Evolutionary conservation across 225 moss, liverwort and hornwort genomes (phyloP).

Genomic region (Polytrichum formosum): DNA sequence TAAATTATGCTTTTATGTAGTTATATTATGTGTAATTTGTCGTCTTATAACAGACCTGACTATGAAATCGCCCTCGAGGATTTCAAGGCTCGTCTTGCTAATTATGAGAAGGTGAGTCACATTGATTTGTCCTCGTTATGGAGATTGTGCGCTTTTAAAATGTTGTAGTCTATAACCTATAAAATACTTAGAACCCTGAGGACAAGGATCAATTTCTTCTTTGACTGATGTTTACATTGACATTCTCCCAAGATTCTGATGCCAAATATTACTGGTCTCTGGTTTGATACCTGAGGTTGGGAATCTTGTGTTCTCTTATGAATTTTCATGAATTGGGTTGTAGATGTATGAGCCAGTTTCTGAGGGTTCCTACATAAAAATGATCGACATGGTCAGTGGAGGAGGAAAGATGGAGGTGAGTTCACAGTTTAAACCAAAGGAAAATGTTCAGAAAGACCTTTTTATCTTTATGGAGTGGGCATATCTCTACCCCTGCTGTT

Average conservation of each 20-base stretch:
- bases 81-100: constrained; percentile 81
- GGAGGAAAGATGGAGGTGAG: constrained; percentile 89
- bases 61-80: constrained; percentile 80
- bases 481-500: too few relatives aligned
- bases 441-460: too few relatives aligned
- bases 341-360: constrained; percentile 98
- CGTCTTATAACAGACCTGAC: constrained; percentile 58
- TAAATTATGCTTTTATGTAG: too few relatives aligned
- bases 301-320: too few relatives aligned
- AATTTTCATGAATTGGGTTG: constrained; percentile 11
- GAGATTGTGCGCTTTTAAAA: neutral
- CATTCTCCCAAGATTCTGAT: too few relatives aligned
- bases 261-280: too few relatives aligned
- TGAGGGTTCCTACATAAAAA: constrained; percentile 97
- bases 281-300: too few relatives aligned
- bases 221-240: too few relatives aligned
- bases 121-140: constrained; percentile 3
- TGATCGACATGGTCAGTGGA: constrained; percentile 98
- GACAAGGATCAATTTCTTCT: too few relatives aligned
- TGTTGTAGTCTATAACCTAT: too few relatives aligned
- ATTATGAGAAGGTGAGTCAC: constrained; percentile 82
- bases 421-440: neutral
- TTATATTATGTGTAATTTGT: too few relatives aligned
- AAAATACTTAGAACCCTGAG: neutral
- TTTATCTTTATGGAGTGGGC: too few relatives aligned